Percentiles rank a stretch among this genome's conserved stretches.
phyloP scores from a whole-genome alignment of 2,329 filamentous ascomycete genomes.

The Diaporthe vaccinii region DNA sequence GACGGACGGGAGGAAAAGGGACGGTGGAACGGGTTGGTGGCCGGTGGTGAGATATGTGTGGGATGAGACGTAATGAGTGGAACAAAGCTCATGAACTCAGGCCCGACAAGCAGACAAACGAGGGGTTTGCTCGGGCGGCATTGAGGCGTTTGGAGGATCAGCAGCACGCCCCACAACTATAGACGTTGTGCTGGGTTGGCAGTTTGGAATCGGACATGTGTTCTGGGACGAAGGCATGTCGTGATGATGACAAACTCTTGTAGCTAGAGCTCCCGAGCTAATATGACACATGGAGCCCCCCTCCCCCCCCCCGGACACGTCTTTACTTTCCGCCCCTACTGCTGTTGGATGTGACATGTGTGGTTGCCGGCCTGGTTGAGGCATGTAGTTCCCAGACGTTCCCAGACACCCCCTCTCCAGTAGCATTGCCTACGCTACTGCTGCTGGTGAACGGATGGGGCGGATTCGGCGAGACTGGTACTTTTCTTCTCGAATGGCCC shows the following conservation, averaged over 20 bases:
- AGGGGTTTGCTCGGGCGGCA: conserved; percentile 12
- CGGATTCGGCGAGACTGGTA: neutral
- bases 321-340: neutral
- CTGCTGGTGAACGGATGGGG: neutral
- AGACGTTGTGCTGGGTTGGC: conserved; percentile 37
- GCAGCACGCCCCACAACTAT: conserved; percentile 39
- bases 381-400: neutral
- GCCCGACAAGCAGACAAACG: conserved; percentile 9
- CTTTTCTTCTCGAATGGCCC: neutral
- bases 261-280: conserved; percentile 38
- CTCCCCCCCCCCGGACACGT: neutral
- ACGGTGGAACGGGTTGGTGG: neutral
- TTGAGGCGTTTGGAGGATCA: conserved; percentile 33
- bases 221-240: conserved; percentile 39
- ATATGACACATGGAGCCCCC: conserved; percentile 35
- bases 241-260: conserved; percentile 35
- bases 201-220: conserved; percentile 38
- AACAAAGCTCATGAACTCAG: conserved; percentile 14
- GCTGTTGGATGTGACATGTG: neutral
- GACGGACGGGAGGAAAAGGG: conserved; percentile 7
- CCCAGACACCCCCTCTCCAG: neutral
- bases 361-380: neutral
- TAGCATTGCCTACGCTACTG: neutral
- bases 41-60: neutral
- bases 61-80: conserved; percentile 29